Evolutionary conservation across 1,284 basidiomycete species (phyloP), one percentile per base, ranked within the genome.

Genomic region (Microbotryum lychnidis-dioicae): DNA sequence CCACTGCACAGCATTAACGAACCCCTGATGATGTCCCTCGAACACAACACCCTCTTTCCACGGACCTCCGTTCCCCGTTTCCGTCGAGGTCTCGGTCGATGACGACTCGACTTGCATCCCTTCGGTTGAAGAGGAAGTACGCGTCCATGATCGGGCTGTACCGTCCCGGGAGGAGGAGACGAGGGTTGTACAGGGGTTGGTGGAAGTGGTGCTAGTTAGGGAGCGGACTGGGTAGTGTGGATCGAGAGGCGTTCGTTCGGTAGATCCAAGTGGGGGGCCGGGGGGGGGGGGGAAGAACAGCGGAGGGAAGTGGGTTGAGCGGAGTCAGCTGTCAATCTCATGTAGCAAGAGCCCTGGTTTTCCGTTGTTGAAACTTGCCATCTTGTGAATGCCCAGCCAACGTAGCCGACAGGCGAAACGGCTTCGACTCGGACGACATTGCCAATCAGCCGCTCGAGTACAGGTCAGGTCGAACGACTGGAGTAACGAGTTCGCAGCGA

Each of bases 141-240:
- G 82, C 61, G 81, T 78, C 92, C 92, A 97, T 46, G 84, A 79
- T 72, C 93, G 87, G 59, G 91, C 87, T 21, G 89, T 89, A 14
- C 87, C 81, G 79, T 97, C 92, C 72, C 92, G 84, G 42, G 91
- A 93, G 58, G 86, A 87, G 21, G 90, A 94, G 66, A 94, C 80
- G 64, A 96, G 79, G 65, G 88, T 79, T 69, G 84, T 78, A 75
- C 85, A 77, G 44, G 82, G 81, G 44, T 87, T 86, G 51, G 87
- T 82, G 58, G 77, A 80, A 47, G 55, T 42, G 62, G 37, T 42
- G 2, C 37, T 42, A 1, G 9, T 42, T 6, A 91, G 79, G 33
- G 82, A 86, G 71, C 87, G 85, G 69, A 91, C 89, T 45, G n/a
- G 27, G 9, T 16, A 9, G 33, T 23, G 44, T 23, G 5, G 21